phyloP scores from a whole-genome alignment of 2,329 filamentous ascomycete species.

The Ceratocystis cacaofunesta region DNA sequence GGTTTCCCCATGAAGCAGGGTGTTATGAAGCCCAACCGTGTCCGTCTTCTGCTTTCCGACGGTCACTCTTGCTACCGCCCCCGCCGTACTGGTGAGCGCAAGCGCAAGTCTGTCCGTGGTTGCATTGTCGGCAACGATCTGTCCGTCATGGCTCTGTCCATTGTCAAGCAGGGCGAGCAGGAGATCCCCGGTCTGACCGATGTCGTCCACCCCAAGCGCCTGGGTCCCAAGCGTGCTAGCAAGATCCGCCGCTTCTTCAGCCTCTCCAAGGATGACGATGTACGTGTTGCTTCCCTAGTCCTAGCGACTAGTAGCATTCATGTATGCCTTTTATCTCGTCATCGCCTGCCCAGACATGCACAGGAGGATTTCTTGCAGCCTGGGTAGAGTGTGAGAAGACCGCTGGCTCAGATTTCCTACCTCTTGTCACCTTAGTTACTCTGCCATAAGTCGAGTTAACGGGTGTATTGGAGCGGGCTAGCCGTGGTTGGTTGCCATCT shows the following conservation, averaged over 20 bases:
- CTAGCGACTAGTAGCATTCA: slow-evolving; percentile 25
- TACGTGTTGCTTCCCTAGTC: slow-evolving; percentile 45
- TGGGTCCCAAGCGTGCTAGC: slow-evolving; percentile 98
- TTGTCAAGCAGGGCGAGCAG: slow-evolving; percentile 94
- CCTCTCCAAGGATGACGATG: slow-evolving; percentile 99
- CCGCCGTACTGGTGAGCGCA: slow-evolving; percentile 95
- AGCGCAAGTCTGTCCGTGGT: slow-evolving; percentile 97
- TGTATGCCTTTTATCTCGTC: slow-evolving; percentile 36
- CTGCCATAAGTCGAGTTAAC: neutral
- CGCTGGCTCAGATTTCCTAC: slow-evolving; percentile 17
- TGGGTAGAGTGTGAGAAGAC: slow-evolving; percentile 46
- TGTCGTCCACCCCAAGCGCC: slow-evolving; percentile 94
- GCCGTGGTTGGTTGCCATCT: slow-evolving; percentile 15
- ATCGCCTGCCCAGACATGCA: slow-evolving; percentile 53
- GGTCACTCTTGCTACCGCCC: slow-evolving; percentile 99
- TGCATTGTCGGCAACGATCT: slow-evolving; percentile 97
- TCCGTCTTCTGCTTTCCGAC: slow-evolving; percentile 85
- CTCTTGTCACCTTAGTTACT: neutral
- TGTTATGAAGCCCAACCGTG: slow-evolving; percentile 97
- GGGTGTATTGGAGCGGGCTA: slow-evolving; percentile 1
- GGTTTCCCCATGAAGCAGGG: slow-evolving; percentile 99
- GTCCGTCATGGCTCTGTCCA: slow-evolving; percentile 79
- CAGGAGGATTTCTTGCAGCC: slow-evolving; percentile 29
- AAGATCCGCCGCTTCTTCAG: slow-evolving; percentile 99
- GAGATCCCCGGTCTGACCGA: slow-evolving; percentile 96